A percentile compares a stretch with the other conserved stretches of the same genome.
These are phyloP conservation scores for Jaltomata sinuosa DNA, from an alignment of 257 asterid genomes.

Conservation along the genomic window DNA sequence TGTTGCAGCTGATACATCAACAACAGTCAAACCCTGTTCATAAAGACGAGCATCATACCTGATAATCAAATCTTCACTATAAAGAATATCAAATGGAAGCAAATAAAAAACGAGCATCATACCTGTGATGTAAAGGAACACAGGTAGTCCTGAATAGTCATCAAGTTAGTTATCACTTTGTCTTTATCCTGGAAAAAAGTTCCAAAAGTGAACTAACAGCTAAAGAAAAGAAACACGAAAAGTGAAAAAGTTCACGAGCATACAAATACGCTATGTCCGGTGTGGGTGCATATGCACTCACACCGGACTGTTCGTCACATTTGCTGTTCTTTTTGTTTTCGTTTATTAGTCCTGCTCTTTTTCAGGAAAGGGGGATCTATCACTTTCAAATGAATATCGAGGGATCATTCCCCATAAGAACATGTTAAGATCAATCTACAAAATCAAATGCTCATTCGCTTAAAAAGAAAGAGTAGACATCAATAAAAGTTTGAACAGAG, in stretches of 20 bases:
- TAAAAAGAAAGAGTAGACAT: too few relatives aligned
- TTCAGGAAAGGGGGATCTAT: too few relatives aligned
- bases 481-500: too few relatives aligned
- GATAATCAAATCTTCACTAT: not conserved
- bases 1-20: slow-evolving; percentile 77
- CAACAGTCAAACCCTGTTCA: slow-evolving; percentile 63
- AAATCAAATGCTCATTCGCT: too few relatives aligned
- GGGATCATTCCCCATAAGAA: too few relatives aligned
- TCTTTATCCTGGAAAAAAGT: slow-evolving; percentile 54
- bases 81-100: not conserved
- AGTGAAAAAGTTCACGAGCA: not conserved
- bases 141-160: slow-evolving; percentile 76
- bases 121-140: slow-evolving; percentile 89
- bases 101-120: not conserved
- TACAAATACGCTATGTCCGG: not conserved
- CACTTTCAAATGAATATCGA: too few relatives aligned
- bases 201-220: not conserved
- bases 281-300: too few relatives aligned
- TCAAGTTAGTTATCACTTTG: slow-evolving; percentile 62
- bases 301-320: too few relatives aligned
- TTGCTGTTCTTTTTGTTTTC: not conserved
- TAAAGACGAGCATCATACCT: too few relatives aligned
- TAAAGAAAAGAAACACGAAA: not conserved
- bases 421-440: too few relatives aligned
- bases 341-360: too few relatives aligned